Conservation (phyloP, 345 rosid species). For the Rhizophora apiculata region DNA sequence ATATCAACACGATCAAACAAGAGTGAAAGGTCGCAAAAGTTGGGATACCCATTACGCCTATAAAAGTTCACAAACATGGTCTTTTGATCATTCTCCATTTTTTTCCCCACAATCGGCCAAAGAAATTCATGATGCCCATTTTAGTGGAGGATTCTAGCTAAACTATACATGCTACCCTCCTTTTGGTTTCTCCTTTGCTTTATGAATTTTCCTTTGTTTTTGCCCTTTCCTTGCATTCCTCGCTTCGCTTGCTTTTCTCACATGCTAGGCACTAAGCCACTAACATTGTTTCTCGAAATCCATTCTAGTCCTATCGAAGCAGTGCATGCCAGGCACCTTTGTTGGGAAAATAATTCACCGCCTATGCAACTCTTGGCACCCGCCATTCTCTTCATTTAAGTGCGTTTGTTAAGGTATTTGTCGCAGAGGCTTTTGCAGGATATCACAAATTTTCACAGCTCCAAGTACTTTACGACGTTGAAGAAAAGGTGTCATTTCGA, state of each 20-base stretch:
- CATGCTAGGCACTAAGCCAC: conserved; percentile 33
- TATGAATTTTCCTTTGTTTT: conserved; percentile 22
- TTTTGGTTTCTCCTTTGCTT: conserved; percentile 17
- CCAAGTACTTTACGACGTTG: too few relatives aligned
- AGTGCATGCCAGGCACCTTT: conserved; percentile 31
- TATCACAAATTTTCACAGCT: too few relatives aligned
- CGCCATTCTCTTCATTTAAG: too few relatives aligned
- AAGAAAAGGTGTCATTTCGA: too few relatives aligned
- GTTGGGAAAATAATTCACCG: conserved; percentile 17
- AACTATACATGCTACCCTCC: conserved; percentile 7
- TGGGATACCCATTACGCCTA: conserved; percentile 7
- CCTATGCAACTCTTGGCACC: neutral
- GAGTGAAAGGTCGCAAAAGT: conserved; percentile 13
- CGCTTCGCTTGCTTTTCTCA: conserved; percentile 43
- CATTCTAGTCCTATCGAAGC: conserved; percentile 21
- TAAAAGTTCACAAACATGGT: neutral
- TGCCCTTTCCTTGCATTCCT: conserved; percentile 5
- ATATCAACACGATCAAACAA: conserved; percentile 1
- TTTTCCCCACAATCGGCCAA: conserved; percentile 6
- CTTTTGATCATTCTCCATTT: neutral
- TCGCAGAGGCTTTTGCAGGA: too few relatives aligned
- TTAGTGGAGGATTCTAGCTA: conserved; percentile 27
- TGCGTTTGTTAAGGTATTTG: too few relatives aligned
- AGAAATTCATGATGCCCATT: conserved; percentile 21
- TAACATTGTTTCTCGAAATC: conserved; percentile 20